phyloP scores from a whole-genome alignment of 768 basidiomycete genomes.

The Megacollybia marginata region DNA sequence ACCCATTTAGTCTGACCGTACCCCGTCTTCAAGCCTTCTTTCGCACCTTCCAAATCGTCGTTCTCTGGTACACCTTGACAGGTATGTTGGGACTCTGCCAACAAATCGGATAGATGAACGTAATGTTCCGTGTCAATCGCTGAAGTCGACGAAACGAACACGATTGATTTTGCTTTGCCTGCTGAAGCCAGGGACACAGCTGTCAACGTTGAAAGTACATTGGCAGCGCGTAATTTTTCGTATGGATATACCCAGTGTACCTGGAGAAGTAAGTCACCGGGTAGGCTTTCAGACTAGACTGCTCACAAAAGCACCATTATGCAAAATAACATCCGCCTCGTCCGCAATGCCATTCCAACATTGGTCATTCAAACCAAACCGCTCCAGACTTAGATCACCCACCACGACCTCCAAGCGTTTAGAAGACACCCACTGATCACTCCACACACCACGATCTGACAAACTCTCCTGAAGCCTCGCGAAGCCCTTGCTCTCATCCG shows the following conservation, averaged over 20 bases:
- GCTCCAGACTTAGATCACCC: conserved; percentile 74
- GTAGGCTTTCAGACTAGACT: too few species aligned
- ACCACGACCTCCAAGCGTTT: conserved; percentile 70
- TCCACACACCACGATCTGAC: conserved; percentile 81
- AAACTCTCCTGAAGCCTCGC: conserved; percentile 65
- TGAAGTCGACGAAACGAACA: conserved; percentile 96
- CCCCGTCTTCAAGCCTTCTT: conserved; percentile 69
- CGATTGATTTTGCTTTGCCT: conserved; percentile 67
- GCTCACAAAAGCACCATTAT: conserved; percentile 94
- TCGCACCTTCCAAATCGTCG: conserved; percentile 86
- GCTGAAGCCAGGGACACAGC: conserved; percentile 72
- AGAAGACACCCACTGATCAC: conserved; percentile 67
- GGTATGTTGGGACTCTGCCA: conserved; percentile 30
- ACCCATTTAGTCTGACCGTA: conserved; percentile 99
- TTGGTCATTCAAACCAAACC: conserved; percentile 61
- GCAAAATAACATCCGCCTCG: conserved; percentile 79
- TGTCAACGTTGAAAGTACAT: conserved; percentile 88
- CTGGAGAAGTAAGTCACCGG: conserved; percentile 25
- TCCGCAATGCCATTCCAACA: conserved; percentile 61
- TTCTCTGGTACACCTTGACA: conserved; percentile 74
- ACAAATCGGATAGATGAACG: conserved; percentile 74
- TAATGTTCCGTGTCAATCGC: conserved; percentile 90
- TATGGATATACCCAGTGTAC: conserved; percentile 99
- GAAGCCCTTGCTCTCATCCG: conserved; percentile 52
- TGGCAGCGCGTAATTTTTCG: conserved; percentile 82